phyloP scores from a whole-genome alignment of 805 yeast genomes.

The Candida anglica region DNA sequence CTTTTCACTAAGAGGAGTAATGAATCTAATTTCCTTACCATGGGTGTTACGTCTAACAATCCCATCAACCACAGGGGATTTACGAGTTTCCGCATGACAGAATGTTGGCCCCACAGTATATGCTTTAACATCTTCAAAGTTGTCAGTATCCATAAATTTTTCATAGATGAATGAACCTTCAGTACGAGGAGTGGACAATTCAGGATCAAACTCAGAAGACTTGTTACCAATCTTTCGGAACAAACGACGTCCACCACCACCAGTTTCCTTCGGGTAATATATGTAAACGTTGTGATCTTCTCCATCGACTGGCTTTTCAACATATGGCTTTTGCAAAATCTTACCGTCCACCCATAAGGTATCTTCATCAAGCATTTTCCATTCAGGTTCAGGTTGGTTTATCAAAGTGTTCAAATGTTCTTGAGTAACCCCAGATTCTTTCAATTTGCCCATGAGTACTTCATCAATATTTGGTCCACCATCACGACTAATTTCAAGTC shows the following conservation, averaged over 20 bases:
- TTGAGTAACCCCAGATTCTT: conserved; percentile 34
- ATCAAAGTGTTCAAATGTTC: conserved; percentile 57
- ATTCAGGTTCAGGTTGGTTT: conserved; percentile 66
- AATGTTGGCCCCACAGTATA: conserved; percentile 89
- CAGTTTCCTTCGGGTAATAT: conserved; percentile 80
- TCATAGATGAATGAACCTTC: conserved; percentile 92
- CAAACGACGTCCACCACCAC: conserved; percentile 95
- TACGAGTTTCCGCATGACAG: conserved; percentile 98
- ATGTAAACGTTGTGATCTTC: conserved; percentile 96
- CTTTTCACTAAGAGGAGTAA: conserved; percentile 70
- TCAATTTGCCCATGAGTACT: conserved; percentile 46
- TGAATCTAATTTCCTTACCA: conserved; percentile 92
- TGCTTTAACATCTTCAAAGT: conserved; percentile 97
- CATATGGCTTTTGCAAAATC: conserved; percentile 81
- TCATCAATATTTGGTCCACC: conserved; percentile 87
- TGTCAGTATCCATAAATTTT: conserved; percentile 95
- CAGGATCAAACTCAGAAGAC: conserved; percentile 92
- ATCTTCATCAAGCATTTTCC: conserved; percentile 89
- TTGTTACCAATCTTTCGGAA: conserved; percentile 97
- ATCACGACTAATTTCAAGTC: conserved; percentile 89
- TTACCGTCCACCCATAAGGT: conserved; percentile 73
- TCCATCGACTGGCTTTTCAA: conserved; percentile 98
- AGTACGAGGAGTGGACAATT: conserved; percentile 68
- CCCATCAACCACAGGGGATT: conserved; percentile 99
- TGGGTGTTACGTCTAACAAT: conserved; percentile 95